Base-by-base conservation (phyloP, 108 stramenopile species). In the Cyclotella atomus region DNA sequence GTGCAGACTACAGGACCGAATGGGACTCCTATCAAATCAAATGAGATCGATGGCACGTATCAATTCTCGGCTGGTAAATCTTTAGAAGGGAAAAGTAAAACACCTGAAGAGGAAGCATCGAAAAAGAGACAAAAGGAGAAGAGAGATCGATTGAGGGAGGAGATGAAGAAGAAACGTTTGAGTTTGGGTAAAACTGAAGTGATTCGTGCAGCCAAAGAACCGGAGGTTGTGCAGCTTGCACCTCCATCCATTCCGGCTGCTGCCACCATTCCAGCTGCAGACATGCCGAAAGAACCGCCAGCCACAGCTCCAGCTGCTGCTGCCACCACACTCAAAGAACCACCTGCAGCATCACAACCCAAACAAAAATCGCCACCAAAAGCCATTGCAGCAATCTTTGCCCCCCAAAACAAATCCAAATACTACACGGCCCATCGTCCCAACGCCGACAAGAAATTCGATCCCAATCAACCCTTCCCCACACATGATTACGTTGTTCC, bases 391-490 rank as follows among this genome's bases (percentile, higher is more conserved):
- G 28, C 10, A 1, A 45, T 20, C 23, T 34, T 36, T 33, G 21
- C 25, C 23, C 33, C 68, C 5, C n/a, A n/a, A n/a, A n/a, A n/a
- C n/a, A n/a, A n/a, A n/a, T 24, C 54, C 41, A 66, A 21, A 47
- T n/a, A 15, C 17, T 19, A 32, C 33, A 33, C 20, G 3, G 36
- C 68, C 21, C 61, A 60, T 19, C 61, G 59, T 10, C 33, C 72
- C 24, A 63, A 65, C 23, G 52, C 76, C 43, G 4, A 6, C n/a
- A 12, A 49, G 21, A 66, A 24, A 14, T 77, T 65, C 33, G 45
- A 77, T 65, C 77, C 71, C 2, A 52, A 60, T 0, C 35, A 50
- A 33, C 70, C 77, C 10, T 71, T 66, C 25, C 71, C 71, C 17
- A 28, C 49, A 16, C 24, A 34, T 16, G 77, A 68, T 6, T 70